Conservation (phyloP, 2,329 filamentous ascomycete genomes). For the Xylariomycetidae sp. region DNA sequence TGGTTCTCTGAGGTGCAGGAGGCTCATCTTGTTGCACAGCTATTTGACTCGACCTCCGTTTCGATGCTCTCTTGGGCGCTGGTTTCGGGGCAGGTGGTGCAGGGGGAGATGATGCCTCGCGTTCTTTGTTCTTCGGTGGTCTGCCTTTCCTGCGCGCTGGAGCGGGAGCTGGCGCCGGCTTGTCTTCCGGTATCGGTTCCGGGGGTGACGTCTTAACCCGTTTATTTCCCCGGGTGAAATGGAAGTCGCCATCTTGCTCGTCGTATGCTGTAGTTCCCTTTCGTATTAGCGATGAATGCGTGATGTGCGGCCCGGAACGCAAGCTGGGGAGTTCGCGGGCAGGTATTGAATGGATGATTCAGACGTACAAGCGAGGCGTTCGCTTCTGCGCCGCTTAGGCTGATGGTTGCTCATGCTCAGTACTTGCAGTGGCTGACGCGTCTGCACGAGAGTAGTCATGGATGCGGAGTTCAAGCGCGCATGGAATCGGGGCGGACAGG, state of each 20-base stretch:
- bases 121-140: slow-evolving; percentile 30
- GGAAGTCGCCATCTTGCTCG: slow-evolving; percentile 72
- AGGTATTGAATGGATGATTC: no score
- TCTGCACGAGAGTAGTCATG: slow-evolving; percentile 65
- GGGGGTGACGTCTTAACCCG: slow-evolving; percentile 52
- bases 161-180: slow-evolving; percentile 28
- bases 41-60: slow-evolving; percentile 28
- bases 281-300: slow-evolving; percentile 8
- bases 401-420: slow-evolving; percentile 65
- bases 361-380: slow-evolving; percentile 56
- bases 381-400: slow-evolving; percentile 55
- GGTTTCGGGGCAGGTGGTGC: slow-evolving; percentile 12
- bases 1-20: slow-evolving; percentile 34
- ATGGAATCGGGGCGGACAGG: slow-evolving; percentile 13
- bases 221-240: slow-evolving; percentile 65
- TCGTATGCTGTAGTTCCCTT: slow-evolving; percentile 44
- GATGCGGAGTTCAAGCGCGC: slow-evolving; percentile 39
- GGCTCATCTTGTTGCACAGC: slow-evolving; percentile 19
- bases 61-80: slow-evolving; percentile 35
- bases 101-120: slow-evolving; percentile 14
- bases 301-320: slow-evolving; percentile 7
- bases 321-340: slow-evolving; percentile 1
- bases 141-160: slow-evolving; percentile 31
- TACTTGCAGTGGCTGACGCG: slow-evolving; percentile 58
- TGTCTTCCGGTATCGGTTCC: slow-evolving; percentile 34